Evolutionary conservation across 177 flowering plant species (phyloP).

Genomic region (Vitis hybrid): DNA sequence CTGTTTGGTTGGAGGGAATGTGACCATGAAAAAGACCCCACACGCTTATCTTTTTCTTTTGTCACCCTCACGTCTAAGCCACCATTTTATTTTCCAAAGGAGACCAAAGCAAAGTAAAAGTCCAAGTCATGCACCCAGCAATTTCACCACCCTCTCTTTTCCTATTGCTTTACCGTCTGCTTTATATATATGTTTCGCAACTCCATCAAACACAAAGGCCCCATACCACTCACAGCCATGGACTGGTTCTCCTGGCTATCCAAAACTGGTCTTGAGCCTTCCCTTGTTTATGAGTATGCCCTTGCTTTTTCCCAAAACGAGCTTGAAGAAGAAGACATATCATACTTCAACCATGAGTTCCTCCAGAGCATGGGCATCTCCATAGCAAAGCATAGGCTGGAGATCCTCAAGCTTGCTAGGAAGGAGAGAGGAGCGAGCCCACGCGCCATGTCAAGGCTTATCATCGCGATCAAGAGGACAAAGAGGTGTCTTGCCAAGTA

Average conservation of each 20-base stretch:
- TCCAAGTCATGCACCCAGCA: not conserved
- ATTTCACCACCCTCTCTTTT: not conserved
- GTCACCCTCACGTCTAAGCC: slow-evolving; percentile 35
- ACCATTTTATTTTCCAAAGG: slow-evolving; percentile 7
- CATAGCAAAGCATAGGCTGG: slow-evolving; percentile 58
- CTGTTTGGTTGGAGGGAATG: slow-evolving; percentile 10
- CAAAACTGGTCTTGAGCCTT: slow-evolving; percentile 43
- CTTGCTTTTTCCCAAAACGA: slow-evolving; percentile 44
- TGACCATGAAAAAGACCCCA: slow-evolving; percentile 15
- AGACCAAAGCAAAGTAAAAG: not conserved
- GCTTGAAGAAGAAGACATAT: slow-evolving; percentile 47
- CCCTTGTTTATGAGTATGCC: slow-evolving; percentile 46
- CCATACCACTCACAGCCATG: slow-evolving; percentile 21
- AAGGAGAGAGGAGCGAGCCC: slow-evolving; percentile 34
- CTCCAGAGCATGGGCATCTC: slow-evolving; percentile 62
- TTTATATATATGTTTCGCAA: not conserved
- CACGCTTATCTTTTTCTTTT: slow-evolving; percentile 17
- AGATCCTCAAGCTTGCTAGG: slow-evolving; percentile 70
- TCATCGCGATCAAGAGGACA: slow-evolving; percentile 50
- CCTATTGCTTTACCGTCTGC: not conserved
- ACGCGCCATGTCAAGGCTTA: slow-evolving; percentile 40
- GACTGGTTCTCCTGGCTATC: slow-evolving; percentile 68
- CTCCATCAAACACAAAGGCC: too few species aligned
- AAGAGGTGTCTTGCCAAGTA: slow-evolving; percentile 39
- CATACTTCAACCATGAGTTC: slow-evolving; percentile 61